phyloP scores from a whole-genome alignment of 129 eudicot species.

The Chrysanthemum makinoi region DNA sequence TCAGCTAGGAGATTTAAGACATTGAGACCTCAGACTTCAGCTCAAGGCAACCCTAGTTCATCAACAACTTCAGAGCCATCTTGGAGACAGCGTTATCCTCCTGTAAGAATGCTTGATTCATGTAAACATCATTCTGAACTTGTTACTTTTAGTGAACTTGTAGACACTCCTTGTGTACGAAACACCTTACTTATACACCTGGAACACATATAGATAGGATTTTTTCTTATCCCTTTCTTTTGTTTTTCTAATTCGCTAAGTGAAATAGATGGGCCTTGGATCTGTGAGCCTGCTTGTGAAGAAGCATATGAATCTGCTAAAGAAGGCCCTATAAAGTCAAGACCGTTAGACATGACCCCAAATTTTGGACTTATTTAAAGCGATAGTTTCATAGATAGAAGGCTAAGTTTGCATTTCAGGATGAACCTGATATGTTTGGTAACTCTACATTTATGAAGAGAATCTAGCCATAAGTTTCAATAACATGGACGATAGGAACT shows the following conservation, averaged over 20 bases:
- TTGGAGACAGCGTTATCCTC: slow-evolving; percentile 82
- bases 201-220: background rate
- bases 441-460: too few relatives aligned
- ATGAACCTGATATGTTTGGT: too few relatives aligned
- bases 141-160: slow-evolving; percentile 7
- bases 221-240: background rate
- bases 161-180: background rate
- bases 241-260: background rate
- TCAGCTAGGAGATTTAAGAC: slow-evolving; percentile 74
- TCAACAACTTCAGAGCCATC: slow-evolving; percentile 68
- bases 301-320: background rate
- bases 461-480: too few relatives aligned
- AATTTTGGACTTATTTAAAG: too few relatives aligned
- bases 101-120: slow-evolving; percentile 43
- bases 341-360: too few relatives aligned
- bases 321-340: too few relatives aligned
- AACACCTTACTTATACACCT: background rate
- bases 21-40: slow-evolving; percentile 57
- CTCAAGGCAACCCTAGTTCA: slow-evolving; percentile 60
- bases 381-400: too few relatives aligned
- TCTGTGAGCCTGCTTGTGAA: background rate
- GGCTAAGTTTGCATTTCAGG: too few relatives aligned
- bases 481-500: too few relatives aligned
- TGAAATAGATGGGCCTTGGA: background rate
- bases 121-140: slow-evolving; percentile 9